Percentiles rank a stretch among this genome's conserved stretches.
Conservation (phyloP, 23 red algal species). For the Gracilaria domingensis region DNA sequence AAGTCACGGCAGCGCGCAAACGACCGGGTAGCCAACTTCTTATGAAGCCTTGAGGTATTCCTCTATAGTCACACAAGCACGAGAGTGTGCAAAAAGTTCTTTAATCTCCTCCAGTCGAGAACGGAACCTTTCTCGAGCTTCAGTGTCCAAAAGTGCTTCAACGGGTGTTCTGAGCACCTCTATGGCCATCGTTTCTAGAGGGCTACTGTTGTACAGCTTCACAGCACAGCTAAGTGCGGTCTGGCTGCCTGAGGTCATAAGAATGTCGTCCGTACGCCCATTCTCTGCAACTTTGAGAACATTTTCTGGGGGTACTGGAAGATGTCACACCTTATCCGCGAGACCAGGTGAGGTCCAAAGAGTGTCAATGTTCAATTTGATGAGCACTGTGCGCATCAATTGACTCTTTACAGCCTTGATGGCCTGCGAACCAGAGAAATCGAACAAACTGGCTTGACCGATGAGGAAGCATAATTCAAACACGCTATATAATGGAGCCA, state of each 20-base stretch:
- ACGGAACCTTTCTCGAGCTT: constrained; percentile 94
- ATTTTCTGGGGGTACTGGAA: constrained; percentile 92
- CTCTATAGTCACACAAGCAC: constrained; percentile 78
- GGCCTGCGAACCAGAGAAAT: constrained; percentile 96
- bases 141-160: constrained; percentile 94
- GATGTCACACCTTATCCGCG: constrained; percentile 98
- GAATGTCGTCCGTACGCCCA: constrained; percentile 91
- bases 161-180: constrained; percentile 94
- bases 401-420: constrained; percentile 93
- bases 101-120: constrained; percentile 89
- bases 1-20: constrained; percentile 94
- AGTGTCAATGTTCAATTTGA: constrained; percentile 98
- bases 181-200: constrained; percentile 73
- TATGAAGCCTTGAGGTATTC: constrained; percentile 78
- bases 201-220: constrained; percentile 78
- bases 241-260: constrained; percentile 94
- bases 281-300: constrained; percentile 93
- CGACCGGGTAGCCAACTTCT: constrained; percentile 94
- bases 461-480: too few species aligned
- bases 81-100: constrained; percentile 87
- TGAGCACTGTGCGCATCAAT: constrained; percentile 87
- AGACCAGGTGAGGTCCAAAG: constrained; percentile 93
- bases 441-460: constrained; percentile 98
- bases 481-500: too few species aligned
- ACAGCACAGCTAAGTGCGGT: constrained; percentile 98